These are phyloP conservation scores for Annona squamosa DNA, from an alignment of 164 flowering plant genomes.

Conservation along the genomic window DNA sequence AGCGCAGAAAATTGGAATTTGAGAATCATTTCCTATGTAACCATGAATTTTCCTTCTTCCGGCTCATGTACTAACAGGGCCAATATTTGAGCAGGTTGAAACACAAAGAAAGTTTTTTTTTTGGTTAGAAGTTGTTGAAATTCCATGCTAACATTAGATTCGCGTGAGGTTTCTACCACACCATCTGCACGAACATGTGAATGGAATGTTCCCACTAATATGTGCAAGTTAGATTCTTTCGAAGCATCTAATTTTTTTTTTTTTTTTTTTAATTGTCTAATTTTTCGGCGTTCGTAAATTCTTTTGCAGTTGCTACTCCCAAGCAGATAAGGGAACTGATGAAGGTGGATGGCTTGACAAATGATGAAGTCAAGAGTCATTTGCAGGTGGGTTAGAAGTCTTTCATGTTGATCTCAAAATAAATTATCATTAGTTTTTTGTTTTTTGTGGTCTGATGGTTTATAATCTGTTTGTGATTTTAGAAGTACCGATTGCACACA, in stretches of 20 bases:
- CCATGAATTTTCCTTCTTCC: too few relatives aligned
- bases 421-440: background rate
- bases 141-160: too few relatives aligned
- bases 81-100: too few relatives aligned
- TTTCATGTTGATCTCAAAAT: background rate
- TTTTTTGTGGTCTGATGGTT: background rate
- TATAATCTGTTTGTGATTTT: background rate
- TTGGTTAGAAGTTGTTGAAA: background rate
- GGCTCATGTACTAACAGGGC: too few relatives aligned
- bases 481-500: conserved; percentile 9
- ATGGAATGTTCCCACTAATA: background rate
- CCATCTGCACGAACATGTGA: background rate
- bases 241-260: background rate
- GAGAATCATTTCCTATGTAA: too few relatives aligned
- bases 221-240: background rate
- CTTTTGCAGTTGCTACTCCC: conserved; percentile 59
- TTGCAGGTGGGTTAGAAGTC: conserved; percentile 49
- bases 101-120: background rate
- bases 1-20: too few relatives aligned
- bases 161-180: too few relatives aligned
- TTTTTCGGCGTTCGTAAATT: background rate
- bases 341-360: conserved; percentile 90
- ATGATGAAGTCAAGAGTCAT: conserved; percentile 97
- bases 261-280: background rate
- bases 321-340: conserved; percentile 89